phyloP scores from a whole-genome alignment of 169 alveolate genomes.

The Eimeria sp. region DNA sequence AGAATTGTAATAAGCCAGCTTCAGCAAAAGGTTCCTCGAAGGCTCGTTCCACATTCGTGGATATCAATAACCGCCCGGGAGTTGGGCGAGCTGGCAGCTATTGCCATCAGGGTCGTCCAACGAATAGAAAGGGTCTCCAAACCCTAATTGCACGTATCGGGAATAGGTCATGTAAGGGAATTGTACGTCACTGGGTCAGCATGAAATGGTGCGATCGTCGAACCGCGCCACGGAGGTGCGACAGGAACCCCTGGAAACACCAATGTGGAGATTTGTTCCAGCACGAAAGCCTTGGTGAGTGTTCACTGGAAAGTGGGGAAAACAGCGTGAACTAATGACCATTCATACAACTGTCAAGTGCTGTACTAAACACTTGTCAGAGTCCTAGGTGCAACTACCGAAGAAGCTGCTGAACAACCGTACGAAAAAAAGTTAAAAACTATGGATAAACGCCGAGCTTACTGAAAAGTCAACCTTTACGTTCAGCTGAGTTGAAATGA shows the following conservation, averaged over 20 bases:
- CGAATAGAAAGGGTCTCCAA: neutral
- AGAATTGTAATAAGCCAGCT: neutral
- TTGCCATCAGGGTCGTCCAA: neutral
- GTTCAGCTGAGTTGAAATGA: neutral
- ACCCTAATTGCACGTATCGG: neutral
- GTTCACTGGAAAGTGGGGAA: neutral
- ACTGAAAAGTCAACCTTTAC: neutral
- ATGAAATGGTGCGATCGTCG: neutral
- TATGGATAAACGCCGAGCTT: no score
- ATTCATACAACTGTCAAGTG: neutral
- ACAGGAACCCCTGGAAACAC: neutral
- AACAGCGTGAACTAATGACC: neutral
- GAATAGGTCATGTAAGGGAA: neutral
- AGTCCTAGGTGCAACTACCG: neutral
- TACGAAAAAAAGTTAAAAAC: neutral
- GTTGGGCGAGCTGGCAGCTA: neutral
- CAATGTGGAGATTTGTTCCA: neutral
- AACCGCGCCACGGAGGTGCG: neutral
- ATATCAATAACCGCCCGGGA: neutral
- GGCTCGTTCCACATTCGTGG: neutral
- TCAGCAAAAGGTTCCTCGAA: neutral
- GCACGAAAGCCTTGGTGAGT: neutral
- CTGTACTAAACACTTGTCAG: neutral
- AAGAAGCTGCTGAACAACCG: neutral
- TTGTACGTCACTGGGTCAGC: constrained; percentile 13